Evolutionary conservation across 192 early-diverging fungal species (phyloP), one percentile per base, ranked within the genome.

Genomic region (Obelidium mucronatum): DNA sequence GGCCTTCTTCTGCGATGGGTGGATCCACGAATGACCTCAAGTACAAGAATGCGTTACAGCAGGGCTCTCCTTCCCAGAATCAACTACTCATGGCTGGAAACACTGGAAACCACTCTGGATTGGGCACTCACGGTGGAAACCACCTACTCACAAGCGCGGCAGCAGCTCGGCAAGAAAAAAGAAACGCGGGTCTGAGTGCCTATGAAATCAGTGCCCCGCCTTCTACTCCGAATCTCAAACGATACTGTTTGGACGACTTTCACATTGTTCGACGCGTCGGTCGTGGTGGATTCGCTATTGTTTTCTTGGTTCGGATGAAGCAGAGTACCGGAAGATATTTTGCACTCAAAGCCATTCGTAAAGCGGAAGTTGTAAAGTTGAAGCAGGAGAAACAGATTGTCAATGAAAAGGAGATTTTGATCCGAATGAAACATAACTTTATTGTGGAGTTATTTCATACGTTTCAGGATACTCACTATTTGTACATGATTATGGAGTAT

Each of bases 401-500:
- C 70, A 88, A 88, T 72, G 87, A 88, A 58, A 88, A 88, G 73
- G 82, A 84, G 68, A 88, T 88, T 67, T 78, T 88, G 42, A 80
- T 76, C 51, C 56, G 58, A 33, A 64, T 88, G 71, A 82, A 82
- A 26, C 86, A 87, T 75, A 79, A 81, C 30, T 82, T 88, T 60
- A 79, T 88, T 28, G 84, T 88, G 19, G 84, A 88, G 74, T 65
- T 88, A 5, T 88, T 75, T 65, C 71, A 79, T 48, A 85, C 87
- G 35, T 88, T 88, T 69, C 87, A 88, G 63, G 81, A 80, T 22
- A 69, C 78, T 34, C 77, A 79, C 1, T 79, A 86, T 74, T 63
- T 88, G 19, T 88, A 84, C 53, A 88, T 88, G 81, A 82, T 88
- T 19, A 80, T 87, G 79, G 86, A 88, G 65, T 88, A 83, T 65